Evolutionary conservation across 257 asterid genomes (phyloP).

Genomic region (Paraleonurus japonicus): DNA sequence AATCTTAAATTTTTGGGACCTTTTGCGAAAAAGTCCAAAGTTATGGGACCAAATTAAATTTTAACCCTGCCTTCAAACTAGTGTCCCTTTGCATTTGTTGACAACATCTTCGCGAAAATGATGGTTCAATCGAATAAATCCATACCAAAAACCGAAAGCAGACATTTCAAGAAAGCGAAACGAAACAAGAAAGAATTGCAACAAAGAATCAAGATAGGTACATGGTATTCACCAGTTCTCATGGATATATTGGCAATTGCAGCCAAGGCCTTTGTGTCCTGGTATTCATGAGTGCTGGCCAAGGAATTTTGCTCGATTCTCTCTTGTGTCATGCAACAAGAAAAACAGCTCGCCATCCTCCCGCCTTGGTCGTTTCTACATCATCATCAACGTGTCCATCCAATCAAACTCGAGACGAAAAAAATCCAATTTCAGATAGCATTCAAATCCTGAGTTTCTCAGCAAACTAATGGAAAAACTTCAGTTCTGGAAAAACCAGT

Average conservation of each 20-base stretch:
- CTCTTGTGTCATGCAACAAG: constrained; percentile 68
- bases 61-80: neutral
- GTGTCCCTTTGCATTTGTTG: neutral
- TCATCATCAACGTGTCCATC: neutral
- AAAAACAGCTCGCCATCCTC: constrained; percentile 59
- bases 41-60: too few relatives aligned
- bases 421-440: constrained; percentile 6
- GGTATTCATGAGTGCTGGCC: constrained; percentile 30
- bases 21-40: too few relatives aligned
- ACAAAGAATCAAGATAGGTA: neutral
- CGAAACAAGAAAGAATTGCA: neutral
- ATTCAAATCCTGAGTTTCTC: constrained; percentile 21
- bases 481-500: constrained; percentile 45
- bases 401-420: neutral
- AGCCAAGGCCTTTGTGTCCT: constrained; percentile 45
- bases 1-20: too few relatives aligned
- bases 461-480: constrained; percentile 16
- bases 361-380: constrained; percentile 19
- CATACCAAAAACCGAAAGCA: neutral
- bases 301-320: constrained; percentile 27
- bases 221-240: constrained; percentile 45
- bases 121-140: neutral
- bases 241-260: constrained; percentile 49
- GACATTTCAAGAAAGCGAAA: neutral
- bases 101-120: neutral